These are phyloP conservation scores for Withania somnifera DNA, from an alignment of 305 asterid genomes.

Conservation along the genomic window DNA sequence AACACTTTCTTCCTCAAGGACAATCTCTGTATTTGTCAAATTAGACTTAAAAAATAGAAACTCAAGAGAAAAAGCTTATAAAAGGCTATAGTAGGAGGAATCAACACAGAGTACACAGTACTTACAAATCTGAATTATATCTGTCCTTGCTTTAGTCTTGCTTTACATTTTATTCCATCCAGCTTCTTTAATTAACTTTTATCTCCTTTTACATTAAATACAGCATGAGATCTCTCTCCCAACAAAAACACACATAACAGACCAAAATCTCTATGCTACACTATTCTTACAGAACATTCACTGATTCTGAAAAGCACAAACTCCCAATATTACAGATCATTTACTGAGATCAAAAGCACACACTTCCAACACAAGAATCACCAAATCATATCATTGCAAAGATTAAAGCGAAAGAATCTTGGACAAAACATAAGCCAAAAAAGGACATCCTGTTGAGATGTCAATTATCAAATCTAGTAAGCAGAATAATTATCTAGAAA, in stretches of 20 bases:
- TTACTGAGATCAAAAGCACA: neutral
- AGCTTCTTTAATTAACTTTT: slow-evolving; percentile 23
- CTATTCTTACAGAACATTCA: slow-evolving; percentile 16
- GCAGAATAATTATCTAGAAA: neutral
- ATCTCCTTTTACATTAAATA: slow-evolving; percentile 17
- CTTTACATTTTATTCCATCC: slow-evolving; percentile 19
- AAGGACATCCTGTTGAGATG: neutral
- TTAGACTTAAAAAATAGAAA: slow-evolving; percentile 14
- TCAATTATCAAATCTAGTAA: neutral
- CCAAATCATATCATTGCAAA: neutral
- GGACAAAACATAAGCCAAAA: neutral
- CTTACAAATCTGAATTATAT: neutral
- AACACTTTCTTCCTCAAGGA: neutral
- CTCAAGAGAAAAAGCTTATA: slow-evolving; percentile 2
- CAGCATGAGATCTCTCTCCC: slow-evolving; percentile 20
- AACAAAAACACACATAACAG: slow-evolving; percentile 10
- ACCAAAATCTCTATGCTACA: slow-evolving; percentile 6
- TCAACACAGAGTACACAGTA: slow-evolving; percentile 19
- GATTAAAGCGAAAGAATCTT: neutral
- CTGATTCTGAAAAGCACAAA: neutral
- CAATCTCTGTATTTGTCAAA: slow-evolving; percentile 22
- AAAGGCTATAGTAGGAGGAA: slow-evolving; percentile 12
- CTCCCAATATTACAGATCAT: slow-evolving; percentile 9
- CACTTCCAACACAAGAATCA: neutral
- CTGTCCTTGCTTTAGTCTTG: slow-evolving; percentile 5